Percentiles rank a stretch among this genome's conserved stretches.
Evolutionary conservation across 331 rosid species (phyloP).

Genomic region (Rhamnella rubrinervis): DNA sequence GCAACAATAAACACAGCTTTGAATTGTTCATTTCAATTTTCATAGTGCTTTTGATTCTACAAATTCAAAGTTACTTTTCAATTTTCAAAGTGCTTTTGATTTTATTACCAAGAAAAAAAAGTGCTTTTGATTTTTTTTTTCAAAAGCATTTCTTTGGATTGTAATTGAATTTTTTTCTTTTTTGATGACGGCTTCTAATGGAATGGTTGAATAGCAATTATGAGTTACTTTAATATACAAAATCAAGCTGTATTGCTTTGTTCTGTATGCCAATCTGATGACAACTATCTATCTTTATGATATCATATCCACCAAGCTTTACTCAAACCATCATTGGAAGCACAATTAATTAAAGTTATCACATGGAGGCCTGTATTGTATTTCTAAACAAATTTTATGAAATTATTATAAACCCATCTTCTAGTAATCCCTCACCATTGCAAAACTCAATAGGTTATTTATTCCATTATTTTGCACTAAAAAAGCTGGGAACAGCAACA

Average conservation of each 20-base stretch:
- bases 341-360: neutral
- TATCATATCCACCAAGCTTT: constrained; percentile 18
- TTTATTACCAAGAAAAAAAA: too few species aligned
- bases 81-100: neutral
- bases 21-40: neutral
- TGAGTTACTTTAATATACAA: constrained; percentile 2
- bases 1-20: neutral
- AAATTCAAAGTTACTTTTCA: constrained; percentile 7
- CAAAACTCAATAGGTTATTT: neutral
- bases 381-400: too few species aligned
- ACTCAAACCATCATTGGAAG: constrained; percentile 5
- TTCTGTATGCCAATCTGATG: constrained; percentile 22
- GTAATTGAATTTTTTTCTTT: neutral
- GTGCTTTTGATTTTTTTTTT: neutral
- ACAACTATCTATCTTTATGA: constrained; percentile 12
- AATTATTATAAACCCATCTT: too few species aligned
- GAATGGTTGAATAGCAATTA: constrained; percentile 7
- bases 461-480: too few species aligned
- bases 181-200: neutral
- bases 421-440: too few species aligned
- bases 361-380: too few species aligned
- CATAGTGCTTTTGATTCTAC: neutral
- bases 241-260: constrained; percentile 21
- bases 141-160: neutral
- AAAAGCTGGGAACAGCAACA: too few species aligned